A percentile compares a stretch with the other conserved stretches of the same genome.
Conservation (phyloP, 2,329 filamentous ascomycete genomes). For the Fusarium vanettenii region DNA sequence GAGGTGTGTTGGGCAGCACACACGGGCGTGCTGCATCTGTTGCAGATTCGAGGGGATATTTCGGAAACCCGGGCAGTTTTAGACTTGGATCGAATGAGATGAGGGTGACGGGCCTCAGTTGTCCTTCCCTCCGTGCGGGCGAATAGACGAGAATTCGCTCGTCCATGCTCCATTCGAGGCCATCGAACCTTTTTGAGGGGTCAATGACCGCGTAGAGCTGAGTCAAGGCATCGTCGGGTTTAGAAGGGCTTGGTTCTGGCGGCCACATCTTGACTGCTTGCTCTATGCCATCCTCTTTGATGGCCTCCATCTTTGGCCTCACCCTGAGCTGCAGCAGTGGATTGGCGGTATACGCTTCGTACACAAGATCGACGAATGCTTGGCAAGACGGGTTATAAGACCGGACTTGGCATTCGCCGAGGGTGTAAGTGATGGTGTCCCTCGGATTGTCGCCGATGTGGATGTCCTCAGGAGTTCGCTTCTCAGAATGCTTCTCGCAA, state of each 20-base stretch:
- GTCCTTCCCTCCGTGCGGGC: slow-evolving; percentile 22
- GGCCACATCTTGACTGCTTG: slow-evolving; percentile 39
- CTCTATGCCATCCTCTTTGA: neutral
- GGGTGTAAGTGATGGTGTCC: slow-evolving; percentile 56
- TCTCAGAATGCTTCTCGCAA: slow-evolving; percentile 48
- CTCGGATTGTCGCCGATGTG: slow-evolving; percentile 62
- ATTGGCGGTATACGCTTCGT: slow-evolving; percentile 42
- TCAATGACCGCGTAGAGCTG: slow-evolving; percentile 53
- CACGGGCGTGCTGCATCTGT: neutral
- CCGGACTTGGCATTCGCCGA: slow-evolving; percentile 65
- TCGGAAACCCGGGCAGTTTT: slow-evolving; percentile 34
- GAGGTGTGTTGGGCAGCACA: neutral
- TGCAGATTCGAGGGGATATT: neutral
- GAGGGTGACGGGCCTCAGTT: slow-evolving; percentile 38
- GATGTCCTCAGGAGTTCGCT: slow-evolving; percentile 37
- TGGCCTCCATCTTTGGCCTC: slow-evolving; percentile 26
- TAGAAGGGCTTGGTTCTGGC: slow-evolving; percentile 13
- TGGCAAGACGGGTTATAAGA: slow-evolving; percentile 65
- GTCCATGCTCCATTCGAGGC: slow-evolving; percentile 57
- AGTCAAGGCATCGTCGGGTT: slow-evolving; percentile 6
- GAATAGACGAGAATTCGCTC: slow-evolving; percentile 61
- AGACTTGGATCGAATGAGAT: slow-evolving; percentile 48
- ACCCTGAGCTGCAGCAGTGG: slow-evolving; percentile 57
- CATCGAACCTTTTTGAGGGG: slow-evolving; percentile 44
- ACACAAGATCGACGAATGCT: slow-evolving; percentile 69